Conservation (phyloP, 2,329 filamentous ascomycete species). For the Trichophyton simii region DNA sequence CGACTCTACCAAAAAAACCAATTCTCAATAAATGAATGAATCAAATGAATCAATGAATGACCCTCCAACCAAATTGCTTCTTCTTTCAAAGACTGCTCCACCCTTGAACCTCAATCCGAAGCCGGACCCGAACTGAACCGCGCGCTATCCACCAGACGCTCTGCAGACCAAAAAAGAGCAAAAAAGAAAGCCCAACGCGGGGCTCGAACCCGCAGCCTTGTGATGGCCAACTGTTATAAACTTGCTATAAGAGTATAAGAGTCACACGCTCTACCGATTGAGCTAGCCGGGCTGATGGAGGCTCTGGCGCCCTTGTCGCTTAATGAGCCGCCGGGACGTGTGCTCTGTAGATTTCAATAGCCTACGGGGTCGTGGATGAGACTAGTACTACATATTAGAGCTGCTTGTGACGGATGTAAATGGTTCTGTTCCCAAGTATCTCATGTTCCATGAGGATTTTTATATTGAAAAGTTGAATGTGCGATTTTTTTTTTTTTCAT, state of each 20-base stretch:
- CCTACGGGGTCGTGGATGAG: too few species aligned
- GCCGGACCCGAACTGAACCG: not conserved
- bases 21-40: not conserved
- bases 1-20: not conserved
- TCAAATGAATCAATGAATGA: not conserved
- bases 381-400: not conserved
- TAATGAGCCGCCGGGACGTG: not conserved
- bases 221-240: not conserved
- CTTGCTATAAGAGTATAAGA: slow-evolving; percentile 31
- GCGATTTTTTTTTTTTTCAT: not conserved
- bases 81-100: not conserved
- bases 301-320: not conserved
- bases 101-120: not conserved
- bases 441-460: not conserved
- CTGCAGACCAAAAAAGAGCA: not conserved
- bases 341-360: too few species aligned
- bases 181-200: slow-evolving; percentile 1
- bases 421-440: not conserved
- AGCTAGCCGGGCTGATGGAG: slow-evolving; percentile 35
- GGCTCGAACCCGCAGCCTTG: slow-evolving; percentile 3
- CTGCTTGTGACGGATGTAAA: not conserved
- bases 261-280: slow-evolving; percentile 64
- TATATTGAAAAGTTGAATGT: not conserved
- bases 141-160: not conserved
- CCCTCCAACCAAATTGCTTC: not conserved